Conservation (phyloP, 2,329 filamentous ascomycete species). For the Aureobasidium sp. region DNA sequence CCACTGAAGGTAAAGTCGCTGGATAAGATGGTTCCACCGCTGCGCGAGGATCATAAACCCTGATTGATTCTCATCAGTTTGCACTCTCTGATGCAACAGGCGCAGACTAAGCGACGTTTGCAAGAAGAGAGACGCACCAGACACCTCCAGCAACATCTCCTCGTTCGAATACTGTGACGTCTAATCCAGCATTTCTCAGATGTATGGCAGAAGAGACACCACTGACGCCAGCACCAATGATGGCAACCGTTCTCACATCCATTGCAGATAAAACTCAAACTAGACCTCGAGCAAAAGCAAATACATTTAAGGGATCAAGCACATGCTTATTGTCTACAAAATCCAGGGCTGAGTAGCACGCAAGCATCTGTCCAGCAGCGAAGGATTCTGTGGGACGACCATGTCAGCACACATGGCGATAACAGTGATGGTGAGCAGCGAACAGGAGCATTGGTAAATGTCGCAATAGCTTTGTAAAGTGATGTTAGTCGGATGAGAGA, state of each 20-base stretch:
- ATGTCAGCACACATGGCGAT: neutral
- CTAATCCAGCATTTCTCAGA: constrained; percentile 37
- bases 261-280: neutral
- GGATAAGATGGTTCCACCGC: constrained; percentile 45
- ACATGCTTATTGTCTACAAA: neutral
- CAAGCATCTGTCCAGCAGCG: neutral
- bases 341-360: neutral
- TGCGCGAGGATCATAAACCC: constrained; percentile 45
- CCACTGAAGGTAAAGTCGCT: constrained; percentile 30
- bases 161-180: constrained; percentile 50
- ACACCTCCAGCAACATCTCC: constrained; percentile 47
- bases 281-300: no score
- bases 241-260: constrained; percentile 30
- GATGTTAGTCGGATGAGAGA: neutral
- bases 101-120: no score
- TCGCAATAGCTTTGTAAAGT: constrained; percentile 2
- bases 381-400: neutral
- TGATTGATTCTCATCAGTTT: constrained; percentile 18
- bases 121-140: constrained; percentile 37
- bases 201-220: constrained; percentile 43
- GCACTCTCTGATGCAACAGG: no score
- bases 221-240: constrained; percentile 48
- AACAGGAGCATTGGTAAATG: neutral
- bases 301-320: neutral
- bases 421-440: neutral